These are phyloP conservation scores for Exserohilum turcica DNA, from an alignment of 2,329 filamentous ascomycete species.

Conservation along the genomic window DNA sequence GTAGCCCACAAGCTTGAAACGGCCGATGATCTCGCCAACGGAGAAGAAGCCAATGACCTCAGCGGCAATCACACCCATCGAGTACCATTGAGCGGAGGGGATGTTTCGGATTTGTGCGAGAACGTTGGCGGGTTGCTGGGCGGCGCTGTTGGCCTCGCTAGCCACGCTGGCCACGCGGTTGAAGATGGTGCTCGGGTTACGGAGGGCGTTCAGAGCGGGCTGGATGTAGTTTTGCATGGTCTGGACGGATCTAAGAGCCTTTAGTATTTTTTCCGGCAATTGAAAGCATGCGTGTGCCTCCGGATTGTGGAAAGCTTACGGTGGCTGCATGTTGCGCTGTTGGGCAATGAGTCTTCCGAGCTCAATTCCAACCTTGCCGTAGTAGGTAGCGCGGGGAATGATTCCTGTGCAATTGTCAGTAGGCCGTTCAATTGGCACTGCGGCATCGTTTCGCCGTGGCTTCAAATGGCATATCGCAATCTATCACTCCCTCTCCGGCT, in stretches of 20 bases:
- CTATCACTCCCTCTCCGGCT: slow-evolving; percentile 3
- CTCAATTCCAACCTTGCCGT: slow-evolving; percentile 86
- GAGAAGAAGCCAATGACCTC: slow-evolving; percentile 97
- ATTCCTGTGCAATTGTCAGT: slow-evolving; percentile 63
- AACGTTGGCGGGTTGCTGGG: slow-evolving; percentile 60
- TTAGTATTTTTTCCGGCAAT: slow-evolving; percentile 25
- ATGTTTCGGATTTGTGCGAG: slow-evolving; percentile 69
- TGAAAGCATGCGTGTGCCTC: background rate
- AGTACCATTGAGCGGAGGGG: slow-evolving; percentile 70
- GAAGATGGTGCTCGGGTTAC: slow-evolving; percentile 68
- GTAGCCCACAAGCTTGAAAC: slow-evolving; percentile 95
- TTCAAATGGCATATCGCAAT: background rate
- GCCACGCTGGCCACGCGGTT: slow-evolving; percentile 53
- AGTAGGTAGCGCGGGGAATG: slow-evolving; percentile 87
- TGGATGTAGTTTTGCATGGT: slow-evolving; percentile 89
- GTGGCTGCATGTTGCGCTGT: slow-evolving; percentile 88
- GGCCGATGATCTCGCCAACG: slow-evolving; percentile 93
- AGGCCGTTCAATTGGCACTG: background rate
- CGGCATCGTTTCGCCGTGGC: background rate
- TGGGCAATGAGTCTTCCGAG: slow-evolving; percentile 85
- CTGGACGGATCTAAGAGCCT: slow-evolving; percentile 66
- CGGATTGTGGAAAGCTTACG: slow-evolving; percentile 66
- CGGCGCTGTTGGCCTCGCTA: slow-evolving; percentile 45
- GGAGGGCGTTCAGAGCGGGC: slow-evolving; percentile 70
- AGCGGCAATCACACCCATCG: slow-evolving; percentile 77